phyloP scores from a whole-genome alignment of 1,139 yeast species.

The Yamadazyma atlantica region DNA sequence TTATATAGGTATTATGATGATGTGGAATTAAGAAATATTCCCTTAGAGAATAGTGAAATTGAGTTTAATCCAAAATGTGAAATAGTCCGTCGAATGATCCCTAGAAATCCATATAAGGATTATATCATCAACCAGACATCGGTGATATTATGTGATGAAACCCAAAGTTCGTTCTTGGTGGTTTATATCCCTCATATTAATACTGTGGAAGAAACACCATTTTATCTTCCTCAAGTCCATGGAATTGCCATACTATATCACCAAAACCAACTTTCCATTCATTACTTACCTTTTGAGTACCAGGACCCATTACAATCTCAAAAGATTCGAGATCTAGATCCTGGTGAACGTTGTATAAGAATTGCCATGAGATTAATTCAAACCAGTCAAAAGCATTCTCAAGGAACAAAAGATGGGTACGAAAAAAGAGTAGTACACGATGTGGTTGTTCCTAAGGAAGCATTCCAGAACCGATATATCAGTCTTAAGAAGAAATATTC shows the following conservation, averaged over 20 bases:
- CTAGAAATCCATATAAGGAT: conserved; percentile 87
- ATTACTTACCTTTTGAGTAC: conserved; percentile 65
- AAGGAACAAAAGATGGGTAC: conserved; percentile 81
- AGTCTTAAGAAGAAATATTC: conserved; percentile 82
- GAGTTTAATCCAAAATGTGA: conserved; percentile 43
- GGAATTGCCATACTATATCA: conserved; percentile 75
- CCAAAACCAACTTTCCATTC: conserved; percentile 62
- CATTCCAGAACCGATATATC: conserved; percentile 82
- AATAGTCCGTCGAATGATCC: conserved; percentile 77
- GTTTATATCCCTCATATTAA: conserved; percentile 76
- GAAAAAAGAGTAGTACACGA: conserved; percentile 89
- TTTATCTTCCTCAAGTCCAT: conserved; percentile 78
- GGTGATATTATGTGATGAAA: conserved; percentile 36
- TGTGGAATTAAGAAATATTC: conserved; percentile 47
- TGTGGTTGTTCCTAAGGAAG: conserved; percentile 74
- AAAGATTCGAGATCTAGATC: conserved; percentile 34
- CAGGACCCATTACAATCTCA: conserved; percentile 18
- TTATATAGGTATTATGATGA: conserved; percentile 57
- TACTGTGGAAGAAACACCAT: conserved; percentile 68
- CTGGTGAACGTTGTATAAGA: conserved; percentile 65
- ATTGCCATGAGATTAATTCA: conserved; percentile 78
- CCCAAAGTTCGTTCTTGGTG: conserved; percentile 49
- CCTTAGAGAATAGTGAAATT: conserved; percentile 30
- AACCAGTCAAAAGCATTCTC: conserved; percentile 81
- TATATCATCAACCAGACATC: conserved; percentile 84